These are phyloP conservation scores for Recurvomyces mirabilis DNA, from an alignment of 495 filamentous ascomycete genomes.

Conservation along the genomic window DNA sequence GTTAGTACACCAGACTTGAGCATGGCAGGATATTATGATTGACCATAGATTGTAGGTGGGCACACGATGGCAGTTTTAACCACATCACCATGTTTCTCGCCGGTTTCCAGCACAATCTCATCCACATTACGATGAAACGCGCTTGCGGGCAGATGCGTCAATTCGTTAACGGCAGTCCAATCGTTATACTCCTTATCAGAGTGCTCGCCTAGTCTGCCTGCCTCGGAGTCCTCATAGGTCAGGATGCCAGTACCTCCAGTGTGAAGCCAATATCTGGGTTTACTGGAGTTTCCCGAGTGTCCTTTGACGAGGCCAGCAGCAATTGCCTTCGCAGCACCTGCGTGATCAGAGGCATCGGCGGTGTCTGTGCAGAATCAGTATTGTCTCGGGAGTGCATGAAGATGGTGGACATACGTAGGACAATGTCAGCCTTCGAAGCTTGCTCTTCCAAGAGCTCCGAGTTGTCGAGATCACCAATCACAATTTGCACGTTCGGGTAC, in stretches of 20 bases:
- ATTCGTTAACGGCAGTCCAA: slow-evolving; percentile 45
- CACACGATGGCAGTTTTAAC: slow-evolving; percentile 62
- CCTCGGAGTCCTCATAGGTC: slow-evolving; percentile 38
- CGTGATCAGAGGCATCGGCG: slow-evolving; percentile 29
- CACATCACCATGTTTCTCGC: slow-evolving; percentile 33
- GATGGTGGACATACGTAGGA: slow-evolving; percentile 42
- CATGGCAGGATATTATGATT: too few relatives aligned
- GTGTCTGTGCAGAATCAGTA: slow-evolving; percentile 15
- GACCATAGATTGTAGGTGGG: slow-evolving; percentile 62
- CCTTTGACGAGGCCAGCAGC: slow-evolving; percentile 29
- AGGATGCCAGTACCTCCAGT: slow-evolving; percentile 54
- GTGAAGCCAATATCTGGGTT: slow-evolving; percentile 47
- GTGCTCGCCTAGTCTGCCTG: slow-evolving; percentile 40
- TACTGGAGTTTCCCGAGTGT: too few relatives aligned
- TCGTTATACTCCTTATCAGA: slow-evolving; percentile 46
- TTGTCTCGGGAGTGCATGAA: background rate
- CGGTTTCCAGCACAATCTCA: slow-evolving; percentile 42
- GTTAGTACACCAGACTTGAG: too few relatives aligned
- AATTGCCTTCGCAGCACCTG: slow-evolving; percentile 23
- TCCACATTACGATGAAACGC: slow-evolving; percentile 54
- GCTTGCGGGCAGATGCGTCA: slow-evolving; percentile 43
- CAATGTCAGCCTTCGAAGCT: slow-evolving; percentile 52
- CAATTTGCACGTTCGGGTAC: slow-evolving; percentile 45
- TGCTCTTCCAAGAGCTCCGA: slow-evolving; percentile 45
- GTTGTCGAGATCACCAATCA: slow-evolving; percentile 48